phyloP scores from a whole-genome alignment of 768 basidiomycete genomes.

The Phanerochaete carnosa region DNA sequence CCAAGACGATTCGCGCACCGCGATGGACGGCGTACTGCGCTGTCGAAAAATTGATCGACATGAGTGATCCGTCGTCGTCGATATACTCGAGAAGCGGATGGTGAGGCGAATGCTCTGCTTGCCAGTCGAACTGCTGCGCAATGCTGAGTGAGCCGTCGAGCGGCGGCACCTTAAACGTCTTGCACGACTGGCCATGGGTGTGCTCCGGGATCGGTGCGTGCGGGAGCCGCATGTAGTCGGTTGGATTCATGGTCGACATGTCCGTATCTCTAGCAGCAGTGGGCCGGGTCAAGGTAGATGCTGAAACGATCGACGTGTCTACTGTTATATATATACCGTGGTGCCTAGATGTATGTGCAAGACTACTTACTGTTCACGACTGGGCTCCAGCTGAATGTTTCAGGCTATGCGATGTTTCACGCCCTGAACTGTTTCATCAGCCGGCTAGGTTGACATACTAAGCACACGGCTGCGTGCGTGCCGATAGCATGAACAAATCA shows the following conservation, averaged over 20 bases:
- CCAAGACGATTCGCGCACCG: background rate
- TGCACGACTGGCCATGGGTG: background rate
- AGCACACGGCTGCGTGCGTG: too few relatives aligned
- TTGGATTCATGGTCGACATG: background rate
- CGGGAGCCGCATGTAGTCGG: background rate
- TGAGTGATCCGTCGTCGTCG: conserved; percentile 9
- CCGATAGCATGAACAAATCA: too few relatives aligned
- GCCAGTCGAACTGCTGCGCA: conserved; percentile 34
- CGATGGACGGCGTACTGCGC: conserved; percentile 6
- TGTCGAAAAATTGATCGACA: conserved; percentile 12
- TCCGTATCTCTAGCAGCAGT: background rate
- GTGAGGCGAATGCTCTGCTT: conserved; percentile 24
- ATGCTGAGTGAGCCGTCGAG: conserved; percentile 31
- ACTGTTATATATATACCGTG: background rate
- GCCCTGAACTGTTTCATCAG: too few relatives aligned
- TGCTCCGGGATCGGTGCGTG: background rate
- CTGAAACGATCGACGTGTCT: background rate
- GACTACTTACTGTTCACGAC: too few relatives aligned
- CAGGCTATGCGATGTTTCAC: too few relatives aligned
- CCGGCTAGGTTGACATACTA: too few relatives aligned
- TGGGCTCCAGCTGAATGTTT: too few relatives aligned
- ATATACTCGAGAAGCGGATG: conserved; percentile 29
- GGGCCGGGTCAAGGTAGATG: background rate
- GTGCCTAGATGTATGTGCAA: background rate
- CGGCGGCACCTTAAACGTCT: conserved; percentile 29